Evolutionary conservation across 768 basidiomycete species (phyloP).

Genomic region (Tylopilus sp.): DNA sequence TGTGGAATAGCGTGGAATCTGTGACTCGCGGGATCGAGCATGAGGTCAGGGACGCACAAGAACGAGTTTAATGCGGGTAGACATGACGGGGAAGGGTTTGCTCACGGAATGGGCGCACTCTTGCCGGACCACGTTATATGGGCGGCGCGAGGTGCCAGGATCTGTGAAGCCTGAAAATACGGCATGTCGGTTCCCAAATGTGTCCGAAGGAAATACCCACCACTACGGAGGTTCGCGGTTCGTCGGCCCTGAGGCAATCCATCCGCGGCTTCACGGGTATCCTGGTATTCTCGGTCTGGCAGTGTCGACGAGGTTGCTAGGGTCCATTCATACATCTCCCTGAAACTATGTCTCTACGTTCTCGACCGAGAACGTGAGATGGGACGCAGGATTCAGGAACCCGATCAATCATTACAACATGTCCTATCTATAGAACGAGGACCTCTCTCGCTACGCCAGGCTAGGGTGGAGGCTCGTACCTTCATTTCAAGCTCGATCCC

Average conservation of each 20-base stretch:
- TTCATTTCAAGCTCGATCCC: slow-evolving; percentile 23
- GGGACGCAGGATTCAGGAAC: neutral
- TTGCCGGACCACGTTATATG: neutral
- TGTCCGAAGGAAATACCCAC: too few relatives aligned
- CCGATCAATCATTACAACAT: neutral
- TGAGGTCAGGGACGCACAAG: neutral
- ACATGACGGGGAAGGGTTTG: neutral
- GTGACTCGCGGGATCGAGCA: neutral
- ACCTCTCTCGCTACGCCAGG: slow-evolving; percentile 1
- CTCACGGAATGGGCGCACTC: neutral
- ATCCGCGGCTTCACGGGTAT: too few relatives aligned
- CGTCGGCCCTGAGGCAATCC: too few relatives aligned
- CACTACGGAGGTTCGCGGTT: too few relatives aligned
- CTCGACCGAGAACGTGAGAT: neutral
- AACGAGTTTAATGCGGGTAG: slow-evolving; percentile 7
- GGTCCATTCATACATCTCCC: too few relatives aligned
- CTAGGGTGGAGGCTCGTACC: neutral
- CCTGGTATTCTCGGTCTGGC: neutral
- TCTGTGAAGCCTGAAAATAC: neutral
- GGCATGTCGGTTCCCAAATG: too few relatives aligned
- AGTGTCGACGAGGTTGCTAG: neutral
- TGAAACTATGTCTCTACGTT: neutral
- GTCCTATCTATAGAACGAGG: neutral
- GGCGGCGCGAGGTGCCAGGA: neutral
- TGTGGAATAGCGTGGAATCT: neutral